Conservation (phyloP, 768 basidiomycete species). For the Pulveroboletus ravenelii region DNA sequence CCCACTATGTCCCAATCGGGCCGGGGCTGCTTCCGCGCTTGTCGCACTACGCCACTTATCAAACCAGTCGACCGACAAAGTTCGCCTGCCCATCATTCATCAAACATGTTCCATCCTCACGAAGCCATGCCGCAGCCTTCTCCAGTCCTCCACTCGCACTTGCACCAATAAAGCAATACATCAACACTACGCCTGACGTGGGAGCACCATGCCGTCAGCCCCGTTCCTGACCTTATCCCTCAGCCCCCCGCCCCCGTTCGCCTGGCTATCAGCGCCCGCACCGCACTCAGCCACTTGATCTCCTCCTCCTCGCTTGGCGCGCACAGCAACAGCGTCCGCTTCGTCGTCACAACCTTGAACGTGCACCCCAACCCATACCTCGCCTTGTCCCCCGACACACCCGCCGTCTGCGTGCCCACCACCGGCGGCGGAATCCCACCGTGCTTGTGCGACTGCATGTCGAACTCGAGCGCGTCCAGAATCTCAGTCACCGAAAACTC, state of each 20-base stretch:
- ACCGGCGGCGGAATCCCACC: slow-evolving; percentile 35
- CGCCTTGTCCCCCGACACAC: slow-evolving; percentile 33
- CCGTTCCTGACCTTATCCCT: slow-evolving; percentile 44
- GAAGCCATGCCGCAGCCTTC: background rate
- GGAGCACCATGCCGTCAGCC: slow-evolving; percentile 4
- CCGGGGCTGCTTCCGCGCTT: slow-evolving; percentile 28
- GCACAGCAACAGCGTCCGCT: slow-evolving; percentile 81
- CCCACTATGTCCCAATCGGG: slow-evolving; percentile 25
- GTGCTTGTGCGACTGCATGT: slow-evolving; percentile 52
- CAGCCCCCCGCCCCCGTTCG: slow-evolving; percentile 48
- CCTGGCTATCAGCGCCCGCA: slow-evolving; percentile 84
- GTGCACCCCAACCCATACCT: slow-evolving; percentile 54
- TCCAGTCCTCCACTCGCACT: background rate
- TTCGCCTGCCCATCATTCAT: slow-evolving; percentile 8
- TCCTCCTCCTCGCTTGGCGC: slow-evolving; percentile 98
- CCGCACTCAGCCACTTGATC: slow-evolving; percentile 95
- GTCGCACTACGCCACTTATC: slow-evolving; percentile 33
- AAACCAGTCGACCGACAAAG: slow-evolving; percentile 24
- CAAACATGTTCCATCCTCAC: slow-evolving; percentile 1
- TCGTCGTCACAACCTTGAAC: slow-evolving; percentile 96
- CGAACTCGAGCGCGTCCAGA: slow-evolving; percentile 88
- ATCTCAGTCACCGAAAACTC: slow-evolving; percentile 81
- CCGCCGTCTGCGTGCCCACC: slow-evolving; percentile 32
- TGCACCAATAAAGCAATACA: background rate
- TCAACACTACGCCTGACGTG: slow-evolving; percentile 14